phyloP scores from a whole-genome alignment of 2,329 filamentous ascomycete species.

The Knoxdaviesia proteae region DNA sequence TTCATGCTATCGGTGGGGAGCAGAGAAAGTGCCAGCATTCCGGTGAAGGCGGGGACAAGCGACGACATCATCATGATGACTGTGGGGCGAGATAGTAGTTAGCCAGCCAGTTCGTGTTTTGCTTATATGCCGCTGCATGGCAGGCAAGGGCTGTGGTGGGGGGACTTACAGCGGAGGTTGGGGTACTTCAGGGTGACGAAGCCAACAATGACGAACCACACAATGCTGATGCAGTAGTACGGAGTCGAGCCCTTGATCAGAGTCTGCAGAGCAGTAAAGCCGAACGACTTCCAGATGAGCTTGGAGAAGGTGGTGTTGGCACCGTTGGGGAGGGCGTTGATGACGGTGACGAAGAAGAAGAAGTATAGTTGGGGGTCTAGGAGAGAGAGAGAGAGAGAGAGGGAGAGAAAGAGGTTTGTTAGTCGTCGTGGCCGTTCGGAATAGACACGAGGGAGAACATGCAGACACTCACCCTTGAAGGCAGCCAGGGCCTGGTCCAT shows the following conservation, averaged over 20 bases:
- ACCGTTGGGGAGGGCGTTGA: slow-evolving; percentile 13
- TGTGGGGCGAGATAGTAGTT: background rate
- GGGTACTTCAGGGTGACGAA: slow-evolving; percentile 9
- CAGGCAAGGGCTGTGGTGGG: background rate
- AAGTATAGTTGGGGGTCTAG: slow-evolving; percentile 9
- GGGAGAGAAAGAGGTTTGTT: slow-evolving; percentile 6
- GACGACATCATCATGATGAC: slow-evolving; percentile 12
- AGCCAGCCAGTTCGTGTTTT: background rate
- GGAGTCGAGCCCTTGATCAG: slow-evolving; percentile 13
- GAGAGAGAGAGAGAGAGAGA: slow-evolving; percentile 9
- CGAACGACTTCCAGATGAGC: slow-evolving; percentile 13
- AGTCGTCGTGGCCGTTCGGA: slow-evolving; percentile 3
- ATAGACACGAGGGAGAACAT: background rate
- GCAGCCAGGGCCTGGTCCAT: slow-evolving; percentile 11
- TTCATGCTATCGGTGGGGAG: slow-evolving; percentile 9
- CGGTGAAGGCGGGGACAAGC: slow-evolving; percentile 11
- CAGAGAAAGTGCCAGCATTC: slow-evolving; percentile 12
- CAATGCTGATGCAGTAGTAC: slow-evolving; percentile 10
- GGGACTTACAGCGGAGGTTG: slow-evolving; percentile 10
- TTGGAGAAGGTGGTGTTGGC: slow-evolving; percentile 13
- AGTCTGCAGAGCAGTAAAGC: slow-evolving; percentile 12
- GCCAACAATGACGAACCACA: slow-evolving; percentile 11
- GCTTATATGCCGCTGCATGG: background rate
- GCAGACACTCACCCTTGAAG: slow-evolving; percentile 7
- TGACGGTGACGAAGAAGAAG: slow-evolving; percentile 14